Evolutionary conservation across 139 green algal species (phyloP).

Genomic region (Prasinococcaceae sp.): DNA sequence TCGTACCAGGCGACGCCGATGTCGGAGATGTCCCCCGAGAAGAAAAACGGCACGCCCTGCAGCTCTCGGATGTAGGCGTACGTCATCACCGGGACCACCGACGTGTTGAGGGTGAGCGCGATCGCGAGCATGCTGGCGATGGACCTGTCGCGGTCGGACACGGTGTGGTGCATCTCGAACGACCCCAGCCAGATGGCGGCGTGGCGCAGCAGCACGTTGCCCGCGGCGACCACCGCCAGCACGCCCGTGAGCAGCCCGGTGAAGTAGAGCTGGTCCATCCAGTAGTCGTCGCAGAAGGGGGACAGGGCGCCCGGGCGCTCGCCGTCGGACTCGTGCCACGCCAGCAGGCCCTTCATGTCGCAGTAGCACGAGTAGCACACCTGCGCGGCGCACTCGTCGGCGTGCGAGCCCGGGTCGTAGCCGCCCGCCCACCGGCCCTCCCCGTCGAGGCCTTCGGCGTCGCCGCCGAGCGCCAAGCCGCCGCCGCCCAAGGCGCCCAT

Average conservation of each 20-base stretch:
- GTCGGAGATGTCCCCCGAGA: neutral
- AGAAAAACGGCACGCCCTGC: neutral
- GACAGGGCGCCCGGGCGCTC: neutral
- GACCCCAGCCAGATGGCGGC: neutral
- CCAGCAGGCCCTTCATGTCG: neutral
- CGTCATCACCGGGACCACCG: neutral
- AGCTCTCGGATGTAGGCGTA: neutral
- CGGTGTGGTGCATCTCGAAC: neutral
- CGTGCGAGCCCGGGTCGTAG: neutral
- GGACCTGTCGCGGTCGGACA: neutral
- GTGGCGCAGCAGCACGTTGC: neutral
- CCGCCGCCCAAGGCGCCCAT: neutral
- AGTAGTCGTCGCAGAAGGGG: neutral
- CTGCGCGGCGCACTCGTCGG: constrained; percentile 2
- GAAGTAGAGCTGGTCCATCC: too few species aligned
- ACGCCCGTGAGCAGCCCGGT: too few species aligned
- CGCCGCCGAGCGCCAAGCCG: neutral
- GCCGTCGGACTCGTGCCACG: neutral
- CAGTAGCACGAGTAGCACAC: constrained; percentile 4
- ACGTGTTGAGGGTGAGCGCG: neutral
- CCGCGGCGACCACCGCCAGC: neutral
- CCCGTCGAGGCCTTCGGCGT: too few species aligned
- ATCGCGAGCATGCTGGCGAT: neutral
- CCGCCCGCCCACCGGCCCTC: neutral
- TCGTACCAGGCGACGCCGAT: neutral